These are phyloP conservation scores for Cudoniella acicularis DNA, from an alignment of 495 filamentous ascomycete species.

Conservation along the genomic window DNA sequence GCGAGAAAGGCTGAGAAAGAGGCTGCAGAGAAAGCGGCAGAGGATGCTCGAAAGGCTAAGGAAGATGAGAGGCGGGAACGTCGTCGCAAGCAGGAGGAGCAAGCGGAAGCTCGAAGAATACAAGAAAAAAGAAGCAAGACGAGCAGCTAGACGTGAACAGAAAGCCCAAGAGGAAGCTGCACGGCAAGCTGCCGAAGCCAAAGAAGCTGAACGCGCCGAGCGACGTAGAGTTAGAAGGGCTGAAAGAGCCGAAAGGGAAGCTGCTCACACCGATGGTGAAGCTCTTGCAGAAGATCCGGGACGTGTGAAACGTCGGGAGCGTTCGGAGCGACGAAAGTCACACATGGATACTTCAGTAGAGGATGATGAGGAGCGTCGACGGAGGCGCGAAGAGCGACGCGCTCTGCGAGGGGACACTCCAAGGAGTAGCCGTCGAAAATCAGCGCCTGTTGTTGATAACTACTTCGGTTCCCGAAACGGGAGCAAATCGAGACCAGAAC, in stretches of 20 bases:
- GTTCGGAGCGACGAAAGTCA: conserved; percentile 22
- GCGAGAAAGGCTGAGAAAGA: conserved; percentile 40
- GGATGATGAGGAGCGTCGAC: conserved; percentile 48
- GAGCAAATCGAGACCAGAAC: conserved; percentile 34
- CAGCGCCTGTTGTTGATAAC: conserved; percentile 36
- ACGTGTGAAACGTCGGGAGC: conserved; percentile 14
- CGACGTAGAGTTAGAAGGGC: conserved; percentile 19
- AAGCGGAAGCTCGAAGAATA: conserved; percentile 38
- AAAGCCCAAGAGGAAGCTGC: conserved; percentile 31
- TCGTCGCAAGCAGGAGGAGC: conserved; percentile 31
- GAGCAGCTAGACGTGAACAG: conserved; percentile 39
- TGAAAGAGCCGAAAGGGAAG: conserved; percentile 16
- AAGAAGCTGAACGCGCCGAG: conserved; percentile 26
- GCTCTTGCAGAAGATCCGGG: conserved; percentile 12
- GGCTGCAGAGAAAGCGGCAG: conserved; percentile 35
- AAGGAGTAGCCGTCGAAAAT: conserved; percentile 31
- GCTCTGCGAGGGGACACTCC: conserved; percentile 26
- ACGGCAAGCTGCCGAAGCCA: conserved; percentile 27
- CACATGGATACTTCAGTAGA: conserved; percentile 26
- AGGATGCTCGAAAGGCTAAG: conserved; percentile 51
- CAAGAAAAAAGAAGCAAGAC: conserved; percentile 49
- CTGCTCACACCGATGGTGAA: conserved; percentile 21
- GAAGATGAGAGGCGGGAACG: conserved; percentile 29
- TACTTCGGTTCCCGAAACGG: conserved; percentile 39
- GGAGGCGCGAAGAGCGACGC: conserved; percentile 43